Evolutionary conservation across 1,284 basidiomycete genomes (phyloP), one percentile per base, ranked within the genome.

Genomic region (Tylopilus sp.): DNA sequence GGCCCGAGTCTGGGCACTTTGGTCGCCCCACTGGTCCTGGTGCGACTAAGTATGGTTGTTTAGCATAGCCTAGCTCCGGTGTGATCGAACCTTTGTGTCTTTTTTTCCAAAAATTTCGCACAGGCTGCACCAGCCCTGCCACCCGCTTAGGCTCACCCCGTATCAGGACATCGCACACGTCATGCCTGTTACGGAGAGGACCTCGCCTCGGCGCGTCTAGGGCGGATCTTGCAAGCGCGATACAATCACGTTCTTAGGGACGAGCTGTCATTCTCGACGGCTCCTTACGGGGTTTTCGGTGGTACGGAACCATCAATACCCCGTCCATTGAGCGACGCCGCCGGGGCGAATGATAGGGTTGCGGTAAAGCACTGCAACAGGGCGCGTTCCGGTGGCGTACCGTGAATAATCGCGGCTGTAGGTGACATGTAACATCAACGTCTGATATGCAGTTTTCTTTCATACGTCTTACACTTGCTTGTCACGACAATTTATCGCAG

Each of bases 11-110:
- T 53, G 44, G 52, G 11, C 29, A 40, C n/a, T 30, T 49, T 41
- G 46, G 60, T 21, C 20, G 20, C 24, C 33, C 44, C 14, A 39
- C 21, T 46, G 57, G 45, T 29, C 30, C 4, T 56, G 42, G 39
- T 45, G 34, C 28, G 33, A 48, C 51, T 30, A 46, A 55, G 49
- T 58, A 57, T 60, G 50, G 53, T 21, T 46, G 43, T 50, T 24
- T 3, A 20, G 63, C 62, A 64, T 64, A 57, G 62, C 65, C 62
- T 48, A 49, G 26, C n/a, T 55, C 62, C 62, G 62, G 46, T 55
- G 40, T 64, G 63, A 64, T 66, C 65, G 65, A 67, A 64, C 38
- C 33, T 48, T 52, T 46, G 31, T 12, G 35, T 45, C 43, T 41
- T 29, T 53, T 55, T 53, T 50, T 57, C 51, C 51, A 55, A 45